These are phyloP conservation scores for Amphibolis antarctica DNA, from an alignment of 106 monocot genomes.

Conservation along the genomic window DNA sequence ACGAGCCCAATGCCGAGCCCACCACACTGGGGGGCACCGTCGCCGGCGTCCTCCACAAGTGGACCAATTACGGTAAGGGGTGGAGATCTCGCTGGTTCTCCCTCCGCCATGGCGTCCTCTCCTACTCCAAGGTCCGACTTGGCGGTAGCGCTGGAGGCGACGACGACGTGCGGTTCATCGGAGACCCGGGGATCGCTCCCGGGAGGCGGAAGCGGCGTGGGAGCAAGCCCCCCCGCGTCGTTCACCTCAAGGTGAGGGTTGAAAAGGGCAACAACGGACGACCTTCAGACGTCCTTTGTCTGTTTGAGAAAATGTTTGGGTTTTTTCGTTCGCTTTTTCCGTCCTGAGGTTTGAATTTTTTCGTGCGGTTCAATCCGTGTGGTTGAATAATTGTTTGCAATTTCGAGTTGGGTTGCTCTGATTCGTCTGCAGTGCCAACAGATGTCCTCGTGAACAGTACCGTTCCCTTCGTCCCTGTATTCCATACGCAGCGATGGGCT, in stretches of 20 bases:
- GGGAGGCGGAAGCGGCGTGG: slow-evolving; percentile 5
- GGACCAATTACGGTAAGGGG: slow-evolving; percentile 51
- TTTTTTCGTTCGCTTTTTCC: too few species aligned
- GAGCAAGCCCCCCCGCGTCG: slow-evolving; percentile 11
- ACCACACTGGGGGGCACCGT: background rate
- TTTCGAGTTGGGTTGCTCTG: too few species aligned
- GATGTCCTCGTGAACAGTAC: too few species aligned
- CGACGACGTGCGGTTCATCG: slow-evolving; percentile 26
- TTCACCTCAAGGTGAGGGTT: slow-evolving; percentile 33
- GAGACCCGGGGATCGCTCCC: slow-evolving; percentile 10
- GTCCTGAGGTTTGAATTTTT: too few species aligned
- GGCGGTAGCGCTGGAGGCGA: background rate
- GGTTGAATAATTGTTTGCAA: too few species aligned
- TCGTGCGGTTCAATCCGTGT: too few species aligned
- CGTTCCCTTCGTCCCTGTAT: too few species aligned
- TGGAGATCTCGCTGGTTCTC: slow-evolving; percentile 41
- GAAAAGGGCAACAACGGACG: too few species aligned
- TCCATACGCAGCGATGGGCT: too few species aligned
- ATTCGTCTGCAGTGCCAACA: too few species aligned
- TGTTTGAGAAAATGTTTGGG: too few species aligned
- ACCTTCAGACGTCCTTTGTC: too few species aligned
- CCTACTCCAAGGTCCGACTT: slow-evolving; percentile 25
- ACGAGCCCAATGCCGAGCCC: background rate
- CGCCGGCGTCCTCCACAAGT: slow-evolving; percentile 34
- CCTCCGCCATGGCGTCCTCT: slow-evolving; percentile 36